A percentile compares a stretch with the other conserved stretches of the same genome.
Conservation (phyloP, 805 yeast genomes). For the Candida bentonensis region DNA sequence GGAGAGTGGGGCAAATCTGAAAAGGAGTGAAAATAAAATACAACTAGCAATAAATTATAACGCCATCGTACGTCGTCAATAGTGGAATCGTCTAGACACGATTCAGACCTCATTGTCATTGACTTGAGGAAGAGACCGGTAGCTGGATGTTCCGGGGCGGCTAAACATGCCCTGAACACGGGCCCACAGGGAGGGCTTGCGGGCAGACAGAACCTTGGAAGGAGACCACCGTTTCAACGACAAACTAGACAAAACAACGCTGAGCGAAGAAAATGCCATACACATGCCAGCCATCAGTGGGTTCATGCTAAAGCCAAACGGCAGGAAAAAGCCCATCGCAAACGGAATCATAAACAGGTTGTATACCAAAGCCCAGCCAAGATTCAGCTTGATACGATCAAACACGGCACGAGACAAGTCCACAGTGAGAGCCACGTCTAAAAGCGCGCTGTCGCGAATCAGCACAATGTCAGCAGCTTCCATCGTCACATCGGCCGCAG, state of each 20-base stretch:
- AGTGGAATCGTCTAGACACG: background rate
- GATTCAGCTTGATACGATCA: conserved; percentile 63
- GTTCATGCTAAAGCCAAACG: conserved; percentile 57
- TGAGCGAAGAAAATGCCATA: conserved; percentile 85
- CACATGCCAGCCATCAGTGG: conserved; percentile 88
- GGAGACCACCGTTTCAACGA: conserved; percentile 43
- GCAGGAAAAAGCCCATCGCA: conserved; percentile 84
- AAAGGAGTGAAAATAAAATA: no score
- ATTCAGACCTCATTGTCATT: background rate
- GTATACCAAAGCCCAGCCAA: conserved; percentile 75
- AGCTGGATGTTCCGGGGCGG: background rate
- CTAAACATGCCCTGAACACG: background rate
- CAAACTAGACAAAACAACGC: conserved; percentile 75
- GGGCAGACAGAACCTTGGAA: conserved; percentile 4
- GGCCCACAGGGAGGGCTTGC: conserved; percentile 1
- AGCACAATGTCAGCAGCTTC: conserved; percentile 93
- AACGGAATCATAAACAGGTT: conserved; percentile 83
- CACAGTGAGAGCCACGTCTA: conserved; percentile 35
- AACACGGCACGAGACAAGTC: conserved; percentile 61
- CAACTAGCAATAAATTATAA: background rate
- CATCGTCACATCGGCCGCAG: conserved; percentile 92
- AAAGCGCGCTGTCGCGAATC: conserved; percentile 20
- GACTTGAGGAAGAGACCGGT: background rate
- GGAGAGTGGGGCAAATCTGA: no score
- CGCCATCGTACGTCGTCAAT: background rate